Percentiles rank a stretch among this genome's conserved stretches.
Evolutionary conservation across 2,329 filamentous ascomycete species (phyloP).

Genomic region (Zelopaecilomyces penicillatus): DNA sequence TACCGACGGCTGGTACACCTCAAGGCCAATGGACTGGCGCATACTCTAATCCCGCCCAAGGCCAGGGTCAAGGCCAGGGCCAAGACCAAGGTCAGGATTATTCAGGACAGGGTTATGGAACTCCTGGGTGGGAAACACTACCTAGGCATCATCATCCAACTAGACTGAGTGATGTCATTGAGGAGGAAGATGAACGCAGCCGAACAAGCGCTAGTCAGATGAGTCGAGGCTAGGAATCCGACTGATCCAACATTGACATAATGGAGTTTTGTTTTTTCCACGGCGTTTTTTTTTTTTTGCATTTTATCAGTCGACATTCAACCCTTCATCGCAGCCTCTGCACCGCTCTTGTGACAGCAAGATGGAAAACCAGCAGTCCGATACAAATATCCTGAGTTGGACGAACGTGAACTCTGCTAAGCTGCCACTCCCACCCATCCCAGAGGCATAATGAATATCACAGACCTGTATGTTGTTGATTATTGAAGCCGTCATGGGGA

Average conservation of each 20-base stretch:
- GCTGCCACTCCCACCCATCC: no score
- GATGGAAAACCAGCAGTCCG: slow-evolving; percentile 5
- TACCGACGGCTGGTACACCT: slow-evolving; percentile 20
- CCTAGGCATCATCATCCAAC: slow-evolving; percentile 82
- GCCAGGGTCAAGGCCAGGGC: no score
- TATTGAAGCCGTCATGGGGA: no score
- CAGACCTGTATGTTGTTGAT: no score
- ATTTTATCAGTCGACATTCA: not conserved
- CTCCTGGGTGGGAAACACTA: slow-evolving; percentile 66
- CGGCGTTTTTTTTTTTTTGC: not conserved
- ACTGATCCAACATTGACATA: slow-evolving; percentile 5
- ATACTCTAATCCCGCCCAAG: slow-evolving; percentile 26
- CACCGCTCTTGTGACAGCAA: not conserved
- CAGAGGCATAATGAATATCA: no score
- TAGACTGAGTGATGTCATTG: slow-evolving; percentile 77
- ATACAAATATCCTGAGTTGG: slow-evolving; percentile 3
- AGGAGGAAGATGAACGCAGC: slow-evolving; percentile 76
- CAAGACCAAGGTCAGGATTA: slow-evolving; percentile 44
- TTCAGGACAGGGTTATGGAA: slow-evolving; percentile 55
- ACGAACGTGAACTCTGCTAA: no score
- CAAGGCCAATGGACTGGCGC: slow-evolving; percentile 32
- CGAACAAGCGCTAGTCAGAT: slow-evolving; percentile 62
- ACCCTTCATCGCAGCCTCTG: no score
- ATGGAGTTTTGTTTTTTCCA: slow-evolving; percentile 1
- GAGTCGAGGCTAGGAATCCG: slow-evolving; percentile 35